phyloP scores from a whole-genome alignment of 2,329 filamentous ascomycete genomes.

The Exophiala aquamarina region DNA sequence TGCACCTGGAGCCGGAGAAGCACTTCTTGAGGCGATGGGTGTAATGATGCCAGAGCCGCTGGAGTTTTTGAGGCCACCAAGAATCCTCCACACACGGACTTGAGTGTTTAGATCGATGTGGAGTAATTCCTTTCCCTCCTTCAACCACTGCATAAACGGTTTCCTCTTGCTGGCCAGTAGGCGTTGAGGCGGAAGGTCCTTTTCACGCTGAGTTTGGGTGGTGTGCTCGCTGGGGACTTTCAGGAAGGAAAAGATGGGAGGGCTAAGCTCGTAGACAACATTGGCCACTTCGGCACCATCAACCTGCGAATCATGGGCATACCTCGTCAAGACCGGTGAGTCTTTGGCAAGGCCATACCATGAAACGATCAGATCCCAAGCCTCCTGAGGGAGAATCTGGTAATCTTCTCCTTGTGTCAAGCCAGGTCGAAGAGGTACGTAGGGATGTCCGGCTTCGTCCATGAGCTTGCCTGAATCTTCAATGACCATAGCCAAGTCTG shows the following conservation, averaged over 20 bases:
- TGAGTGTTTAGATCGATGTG: slow-evolving; percentile 69
- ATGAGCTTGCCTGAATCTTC: slow-evolving; percentile 43
- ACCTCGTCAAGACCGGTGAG: slow-evolving; percentile 70
- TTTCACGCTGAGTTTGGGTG: slow-evolving; percentile 61
- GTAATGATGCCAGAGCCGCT: slow-evolving; percentile 44
- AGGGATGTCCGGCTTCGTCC: slow-evolving; percentile 52
- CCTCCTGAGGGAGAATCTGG: slow-evolving; percentile 72
- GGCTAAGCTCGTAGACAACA: slow-evolving; percentile 78
- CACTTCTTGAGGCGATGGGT: slow-evolving; percentile 43
- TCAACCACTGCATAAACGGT: slow-evolving; percentile 72
- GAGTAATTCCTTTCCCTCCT: slow-evolving; percentile 66
- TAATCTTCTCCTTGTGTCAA: slow-evolving; percentile 67
- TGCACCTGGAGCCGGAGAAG: slow-evolving; percentile 44
- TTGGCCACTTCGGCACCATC: slow-evolving; percentile 60
- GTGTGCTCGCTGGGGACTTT: slow-evolving; percentile 68
- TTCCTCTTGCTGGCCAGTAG: slow-evolving; percentile 71
- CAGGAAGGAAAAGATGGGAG: slow-evolving; percentile 80
- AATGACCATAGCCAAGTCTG: slow-evolving; percentile 69
- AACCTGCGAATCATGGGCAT: slow-evolving; percentile 70
- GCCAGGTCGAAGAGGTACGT: slow-evolving; percentile 72
- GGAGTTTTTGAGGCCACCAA: slow-evolving; percentile 41
- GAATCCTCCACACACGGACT: slow-evolving; percentile 73
- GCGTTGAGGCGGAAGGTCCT: slow-evolving; percentile 60
- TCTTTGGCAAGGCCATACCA: slow-evolving; percentile 78
- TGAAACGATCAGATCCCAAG: slow-evolving; percentile 75